phyloP scores from a whole-genome alignment of 768 basidiomycete species.

The Terana coerulea region DNA sequence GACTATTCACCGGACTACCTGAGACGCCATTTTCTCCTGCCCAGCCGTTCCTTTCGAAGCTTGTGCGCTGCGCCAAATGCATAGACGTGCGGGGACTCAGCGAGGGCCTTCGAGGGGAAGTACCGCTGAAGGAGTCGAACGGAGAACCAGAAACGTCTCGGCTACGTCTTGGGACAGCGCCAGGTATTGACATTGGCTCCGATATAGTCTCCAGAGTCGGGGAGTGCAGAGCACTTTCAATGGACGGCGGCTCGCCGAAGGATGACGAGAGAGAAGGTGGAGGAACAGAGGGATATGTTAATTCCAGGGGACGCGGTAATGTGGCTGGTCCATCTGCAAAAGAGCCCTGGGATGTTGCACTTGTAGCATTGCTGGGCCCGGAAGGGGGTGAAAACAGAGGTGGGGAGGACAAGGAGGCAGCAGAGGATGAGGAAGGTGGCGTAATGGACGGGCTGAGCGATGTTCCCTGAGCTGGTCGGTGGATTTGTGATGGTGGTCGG shows the following conservation, averaged over 20 bases:
- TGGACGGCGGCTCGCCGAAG: conserved; percentile 48
- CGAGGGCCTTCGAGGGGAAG: conserved; percentile 3
- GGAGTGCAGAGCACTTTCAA: conserved; percentile 3
- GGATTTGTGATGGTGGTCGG: conserved; percentile 60
- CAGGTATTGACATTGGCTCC: conserved; percentile 40
- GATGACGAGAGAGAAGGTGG: conserved; percentile 48
- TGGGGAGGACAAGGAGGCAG: conserved; percentile 66
- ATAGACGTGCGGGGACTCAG: conserved; percentile 14
- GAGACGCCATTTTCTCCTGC: conserved; percentile 6
- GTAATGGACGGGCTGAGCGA: conserved; percentile 49
- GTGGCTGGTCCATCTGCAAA: conserved; percentile 28
- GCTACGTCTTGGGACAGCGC: conserved; percentile 41
- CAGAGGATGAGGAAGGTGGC: conserved; percentile 59
- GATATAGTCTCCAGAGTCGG: not conserved
- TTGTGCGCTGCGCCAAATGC: not conserved
- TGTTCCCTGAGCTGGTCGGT: conserved; percentile 41
- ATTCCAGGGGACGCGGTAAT: conserved; percentile 23
- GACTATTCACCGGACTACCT: conserved; percentile 11
- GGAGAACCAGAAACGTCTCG: conserved; percentile 9
- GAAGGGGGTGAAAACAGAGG: conserved; percentile 58
- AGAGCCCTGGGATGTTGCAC: conserved; percentile 59
- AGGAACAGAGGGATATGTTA: conserved; percentile 81
- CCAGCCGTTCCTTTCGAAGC: conserved; percentile 11
- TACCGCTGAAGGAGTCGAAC: not conserved
- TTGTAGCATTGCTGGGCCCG: conserved; percentile 39